Conservation (phyloP, 176 grass and related monocot species). For the Musa troglodytarum region DNA sequence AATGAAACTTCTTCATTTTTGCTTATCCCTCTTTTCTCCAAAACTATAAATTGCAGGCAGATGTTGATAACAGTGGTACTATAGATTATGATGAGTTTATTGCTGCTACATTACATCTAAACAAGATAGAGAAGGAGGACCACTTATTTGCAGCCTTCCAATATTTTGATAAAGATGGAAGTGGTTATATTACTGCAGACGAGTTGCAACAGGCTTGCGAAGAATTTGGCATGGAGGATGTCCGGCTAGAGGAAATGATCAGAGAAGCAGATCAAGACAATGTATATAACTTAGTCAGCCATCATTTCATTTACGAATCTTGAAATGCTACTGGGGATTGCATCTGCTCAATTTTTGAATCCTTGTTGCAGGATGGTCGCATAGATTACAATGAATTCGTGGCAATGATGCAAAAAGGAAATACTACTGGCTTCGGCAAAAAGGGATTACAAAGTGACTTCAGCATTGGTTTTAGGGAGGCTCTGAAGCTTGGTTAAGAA, state of each 20-base stretch:
- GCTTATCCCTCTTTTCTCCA: not conserved
- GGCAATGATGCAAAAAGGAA: slow-evolving; percentile 73
- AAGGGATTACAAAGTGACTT: slow-evolving; percentile 47
- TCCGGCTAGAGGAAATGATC: slow-evolving; percentile 61
- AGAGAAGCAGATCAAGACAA: slow-evolving; percentile 69
- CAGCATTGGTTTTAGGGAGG: slow-evolving; percentile 55
- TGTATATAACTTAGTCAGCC: slow-evolving; percentile 23
- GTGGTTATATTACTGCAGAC: slow-evolving; percentile 77
- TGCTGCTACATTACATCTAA: slow-evolving; percentile 70
- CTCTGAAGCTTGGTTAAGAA: slow-evolving; percentile 52
- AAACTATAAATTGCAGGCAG: slow-evolving; percentile 40
- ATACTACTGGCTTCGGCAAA: slow-evolving; percentile 34
- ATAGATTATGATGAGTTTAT: slow-evolving; percentile 78
- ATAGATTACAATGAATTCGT: slow-evolving; percentile 80
- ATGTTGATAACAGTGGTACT: slow-evolving; percentile 70
- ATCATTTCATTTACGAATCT: too few relatives aligned
- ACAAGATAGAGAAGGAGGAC: slow-evolving; percentile 76
- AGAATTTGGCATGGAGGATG: slow-evolving; percentile 65
- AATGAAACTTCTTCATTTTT: too few relatives aligned
- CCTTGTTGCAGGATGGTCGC: slow-evolving; percentile 39
- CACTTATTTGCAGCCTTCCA: slow-evolving; percentile 57
- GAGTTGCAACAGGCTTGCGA: slow-evolving; percentile 72
- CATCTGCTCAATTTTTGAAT: slow-evolving; percentile 13
- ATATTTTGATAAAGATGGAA: slow-evolving; percentile 71
- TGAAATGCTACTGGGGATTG: too few relatives aligned